These are phyloP conservation scores for Limnomonas spitsbergensis DNA, from an alignment of 139 green algal genomes.

Conservation along the genomic window DNA sequence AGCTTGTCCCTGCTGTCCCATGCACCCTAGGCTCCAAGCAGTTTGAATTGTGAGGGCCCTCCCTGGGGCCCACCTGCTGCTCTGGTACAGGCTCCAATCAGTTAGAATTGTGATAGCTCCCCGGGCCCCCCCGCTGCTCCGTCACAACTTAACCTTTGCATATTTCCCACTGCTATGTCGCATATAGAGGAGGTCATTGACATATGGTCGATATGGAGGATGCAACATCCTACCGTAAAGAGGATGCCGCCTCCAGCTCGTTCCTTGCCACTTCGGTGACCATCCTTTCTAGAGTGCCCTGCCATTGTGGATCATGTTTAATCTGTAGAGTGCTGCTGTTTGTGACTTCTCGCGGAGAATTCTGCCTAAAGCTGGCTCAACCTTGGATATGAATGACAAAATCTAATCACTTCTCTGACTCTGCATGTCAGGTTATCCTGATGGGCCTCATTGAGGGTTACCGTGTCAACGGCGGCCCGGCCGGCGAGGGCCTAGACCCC, in stretches of 20 bases:
- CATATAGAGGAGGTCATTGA: too few relatives aligned
- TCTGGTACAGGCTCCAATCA: neutral
- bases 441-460: constrained; percentile 85
- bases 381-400: neutral
- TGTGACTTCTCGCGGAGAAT: too few relatives aligned
- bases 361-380: neutral
- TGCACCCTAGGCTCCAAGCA: too few relatives aligned
- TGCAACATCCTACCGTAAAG: too few relatives aligned
- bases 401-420: constrained; percentile 11
- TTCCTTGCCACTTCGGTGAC: neutral
- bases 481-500: constrained; percentile 72
- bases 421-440: constrained; percentile 64
- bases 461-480: constrained; percentile 74
- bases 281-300: neutral
- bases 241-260: too few relatives aligned
- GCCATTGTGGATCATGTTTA: neutral
- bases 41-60: neutral
- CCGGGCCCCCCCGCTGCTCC: neutral
- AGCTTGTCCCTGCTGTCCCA: neutral
- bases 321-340: neutral
- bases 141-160: too few relatives aligned
- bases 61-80: neutral
- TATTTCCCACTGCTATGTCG: too few relatives aligned
- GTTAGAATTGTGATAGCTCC: neutral
- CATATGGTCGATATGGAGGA: too few relatives aligned